Conservation (phyloP, 768 basidiomycete genomes). For the Boletellus emodensis region DNA sequence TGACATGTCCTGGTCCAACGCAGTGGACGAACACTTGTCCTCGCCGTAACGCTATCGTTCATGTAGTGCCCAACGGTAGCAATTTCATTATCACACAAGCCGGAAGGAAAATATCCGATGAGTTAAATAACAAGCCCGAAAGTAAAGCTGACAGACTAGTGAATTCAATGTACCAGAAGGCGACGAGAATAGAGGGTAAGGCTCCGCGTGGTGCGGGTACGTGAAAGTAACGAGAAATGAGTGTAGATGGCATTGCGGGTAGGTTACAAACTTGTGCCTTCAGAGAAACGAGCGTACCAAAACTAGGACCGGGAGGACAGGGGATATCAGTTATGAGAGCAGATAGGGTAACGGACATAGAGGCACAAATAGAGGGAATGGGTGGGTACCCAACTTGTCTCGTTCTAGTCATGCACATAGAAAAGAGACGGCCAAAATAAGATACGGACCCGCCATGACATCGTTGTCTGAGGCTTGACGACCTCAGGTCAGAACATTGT, state of each 20-base stretch:
- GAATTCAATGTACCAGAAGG: conserved; percentile 17
- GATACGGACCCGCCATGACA: conserved; percentile 12
- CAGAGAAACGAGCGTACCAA: conserved; percentile 24
- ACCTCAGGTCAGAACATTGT: conserved; percentile 8
- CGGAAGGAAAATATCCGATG: conserved; percentile 31
- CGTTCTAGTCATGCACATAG: conserved; percentile 23
- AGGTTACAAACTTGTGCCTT: conserved; percentile 33
- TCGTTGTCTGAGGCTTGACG: conserved; percentile 2
- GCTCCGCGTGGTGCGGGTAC: conserved; percentile 12
- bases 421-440: conserved; percentile 21
- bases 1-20: conserved; percentile 49
- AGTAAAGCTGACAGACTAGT: conserved; percentile 18
- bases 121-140: conserved; percentile 31
- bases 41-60: background rate
- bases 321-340: conserved; percentile 31
- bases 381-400: conserved; percentile 24
- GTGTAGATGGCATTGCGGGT: conserved; percentile 29
- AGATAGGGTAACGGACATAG: conserved; percentile 28
- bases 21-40: background rate
- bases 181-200: conserved; percentile 7
- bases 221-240: conserved; percentile 26
- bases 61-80: conserved; percentile 19
- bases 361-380: conserved; percentile 19
- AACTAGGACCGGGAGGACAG: conserved; percentile 14
- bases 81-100: conserved; percentile 43